Base-by-base conservation (phyloP, 345 rosid species). In the Ceriops tagal region DNA sequence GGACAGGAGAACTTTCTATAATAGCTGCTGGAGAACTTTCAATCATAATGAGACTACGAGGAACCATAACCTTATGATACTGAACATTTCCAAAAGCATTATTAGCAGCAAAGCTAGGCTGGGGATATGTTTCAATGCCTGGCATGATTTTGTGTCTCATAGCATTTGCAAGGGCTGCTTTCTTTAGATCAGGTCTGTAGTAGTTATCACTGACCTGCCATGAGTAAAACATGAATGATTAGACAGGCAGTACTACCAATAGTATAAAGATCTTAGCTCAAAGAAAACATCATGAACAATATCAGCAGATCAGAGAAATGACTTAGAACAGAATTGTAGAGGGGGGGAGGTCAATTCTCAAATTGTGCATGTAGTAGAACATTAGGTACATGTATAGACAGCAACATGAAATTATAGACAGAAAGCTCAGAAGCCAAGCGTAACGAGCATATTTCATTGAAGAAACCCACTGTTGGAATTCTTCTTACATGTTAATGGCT, bases 121-220 rank as follows among this genome's bases (percentile, higher is more conserved):
- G 46, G 46, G 46, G 15, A 39, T 39, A 39, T 39, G 4, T 39
- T 39, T 39, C 46, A 39, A 39, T 39, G 46, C 46, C 46, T 39
- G 46, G 3, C 3, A 39, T 39, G 46, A 10, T 39, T 39, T 39
- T 39, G 46, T 39, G 46, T 39, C 46, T 39, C 15, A 39, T 39
- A 4, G 0, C 46, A 10, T 91, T 85, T 62, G 96, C 89, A 58
- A 93, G 96, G 51, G 97, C 91, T 0, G 93, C 93, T 15, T 84
- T 83, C 84, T 85, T 89, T 69, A 93, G 77, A 83, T 93, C 97
- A 16, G 96, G 91, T 77, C 92, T 84, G 91, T 91, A 89, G 80
- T 83, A 78, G 86, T 91, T 91, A 72, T 88, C 86, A 3, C 77
- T 85, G 47, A 91, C 91, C 96, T 89, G 82, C 68, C 46, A 35